These are phyloP conservation scores for Fusarium nematophilum DNA, from an alignment of 2,329 filamentous ascomycete genomes.

Conservation along the genomic window DNA sequence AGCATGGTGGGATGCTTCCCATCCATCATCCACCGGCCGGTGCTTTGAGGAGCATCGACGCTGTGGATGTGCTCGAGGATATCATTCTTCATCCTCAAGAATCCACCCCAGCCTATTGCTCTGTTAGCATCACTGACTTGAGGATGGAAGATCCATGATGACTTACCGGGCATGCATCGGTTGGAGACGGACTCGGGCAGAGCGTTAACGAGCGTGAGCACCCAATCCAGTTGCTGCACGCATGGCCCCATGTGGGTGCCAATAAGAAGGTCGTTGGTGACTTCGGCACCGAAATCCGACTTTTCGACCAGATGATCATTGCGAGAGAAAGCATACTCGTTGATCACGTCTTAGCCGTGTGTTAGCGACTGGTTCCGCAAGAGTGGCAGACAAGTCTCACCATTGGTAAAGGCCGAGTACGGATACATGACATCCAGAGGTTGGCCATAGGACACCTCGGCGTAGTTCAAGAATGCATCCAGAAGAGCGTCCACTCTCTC, in stretches of 20 bases:
- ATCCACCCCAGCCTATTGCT: conserved; percentile 49
- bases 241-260: conserved; percentile 53
- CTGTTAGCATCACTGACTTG: conserved; percentile 2
- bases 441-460: conserved; percentile 37
- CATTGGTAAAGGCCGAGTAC: conserved; percentile 54
- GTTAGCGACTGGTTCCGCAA: not conserved
- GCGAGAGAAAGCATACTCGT: conserved; percentile 54
- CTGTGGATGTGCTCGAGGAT: conserved; percentile 50
- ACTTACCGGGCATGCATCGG: conserved; percentile 47
- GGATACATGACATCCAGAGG: conserved; percentile 52
- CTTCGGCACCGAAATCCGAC: conserved; percentile 49
- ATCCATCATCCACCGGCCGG: conserved; percentile 49
- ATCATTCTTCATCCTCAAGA: conserved; percentile 54
- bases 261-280: conserved; percentile 50
- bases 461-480: conserved; percentile 45
- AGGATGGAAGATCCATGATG: too few relatives aligned
- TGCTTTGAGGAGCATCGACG: conserved; percentile 50
- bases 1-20: conserved; percentile 52
- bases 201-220: conserved; percentile 49
- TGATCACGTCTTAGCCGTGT: conserved; percentile 49
- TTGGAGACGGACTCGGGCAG: conserved; percentile 51
- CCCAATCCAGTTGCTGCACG: conserved; percentile 52
- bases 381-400: conserved; percentile 24
- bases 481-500: conserved; percentile 50
- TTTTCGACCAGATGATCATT: conserved; percentile 50